Evolutionary conservation across 116 monocot species (phyloP), one percentile per base, ranked within the genome.

Genomic region (Cymodocea nodosa): DNA sequence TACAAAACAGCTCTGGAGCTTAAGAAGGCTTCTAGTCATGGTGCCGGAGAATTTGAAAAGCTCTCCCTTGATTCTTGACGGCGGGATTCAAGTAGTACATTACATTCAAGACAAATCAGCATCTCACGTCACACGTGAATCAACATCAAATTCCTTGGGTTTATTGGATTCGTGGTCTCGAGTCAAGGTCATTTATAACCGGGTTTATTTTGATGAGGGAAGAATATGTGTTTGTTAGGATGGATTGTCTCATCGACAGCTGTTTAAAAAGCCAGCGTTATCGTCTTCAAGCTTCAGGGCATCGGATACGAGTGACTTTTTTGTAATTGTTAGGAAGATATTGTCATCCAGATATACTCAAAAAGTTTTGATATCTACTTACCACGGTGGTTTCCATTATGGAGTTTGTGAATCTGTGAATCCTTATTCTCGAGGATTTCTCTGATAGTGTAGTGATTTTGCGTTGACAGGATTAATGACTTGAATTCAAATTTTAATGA

Each of bases 1-100:
- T 94, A 94, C 60, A 94, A 94, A 72, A 86, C 80, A 15, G 94
- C 94, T 0, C 59, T 94, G 54, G 82, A 86, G 36, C 56, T 89
- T 70, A 93, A 93, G 74, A 89, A 93, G 68, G 83, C 76, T 67
- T 74, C 84, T 37, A 68, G 50, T 72, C 78, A 81, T 62, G 79
- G 85, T 35, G 52, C 72, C 15, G 52, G 36, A 40, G 76, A 79
- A 11, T 23, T 74, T 11, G 79, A 76, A 53, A 86, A 77, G 54
- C 71, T 77, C 40, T 74, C 79, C 40, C 61, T 79, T 24, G 50
- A 65, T 74, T 57, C 69, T n/a, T 68, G 76, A 83, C 54, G 13
- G 15, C 6, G 50, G 15, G 24, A 61, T 61, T 52, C n/a, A 16
- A 15, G 52, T n/a, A n/a, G n/a, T n/a, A n/a, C n/a, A n/a, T n/a